phyloP scores from a whole-genome alignment of 495 filamentous ascomycete genomes.

The Glonium stellatum region DNA sequence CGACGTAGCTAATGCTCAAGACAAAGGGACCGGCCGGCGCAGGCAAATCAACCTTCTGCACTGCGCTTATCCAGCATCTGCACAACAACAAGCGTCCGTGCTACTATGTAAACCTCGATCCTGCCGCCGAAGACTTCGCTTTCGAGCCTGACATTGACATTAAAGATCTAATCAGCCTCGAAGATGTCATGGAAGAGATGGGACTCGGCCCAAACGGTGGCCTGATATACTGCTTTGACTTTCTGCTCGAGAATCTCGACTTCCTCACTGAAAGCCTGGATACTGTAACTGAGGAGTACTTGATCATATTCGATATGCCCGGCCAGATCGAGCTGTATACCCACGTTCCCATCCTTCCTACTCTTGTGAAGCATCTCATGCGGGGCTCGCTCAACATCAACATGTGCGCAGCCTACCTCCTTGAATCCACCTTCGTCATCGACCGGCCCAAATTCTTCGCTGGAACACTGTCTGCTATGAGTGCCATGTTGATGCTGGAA shows the following conservation, averaged over 20 bases:
- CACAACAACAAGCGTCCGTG: slow-evolving; percentile 80
- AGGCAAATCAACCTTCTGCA: slow-evolving; percentile 82
- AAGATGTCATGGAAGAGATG: slow-evolving; percentile 98
- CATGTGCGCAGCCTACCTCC: slow-evolving; percentile 89
- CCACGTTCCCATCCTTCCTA: slow-evolving; percentile 85
- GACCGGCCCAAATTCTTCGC: slow-evolving; percentile 97
- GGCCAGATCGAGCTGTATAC: slow-evolving; percentile 99
- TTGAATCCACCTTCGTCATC: slow-evolving; percentile 90
- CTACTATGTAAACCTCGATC: slow-evolving; percentile 97
- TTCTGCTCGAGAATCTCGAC: slow-evolving; percentile 90
- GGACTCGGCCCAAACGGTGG: slow-evolving; percentile 89
- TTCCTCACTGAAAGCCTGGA: slow-evolving; percentile 86
- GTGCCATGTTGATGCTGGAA: slow-evolving; percentile 96
- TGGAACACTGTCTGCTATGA: slow-evolving; percentile 92
- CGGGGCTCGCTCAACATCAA: slow-evolving; percentile 79
- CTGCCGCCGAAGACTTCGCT: slow-evolving; percentile 85
- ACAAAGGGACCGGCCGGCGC: slow-evolving; percentile 24
- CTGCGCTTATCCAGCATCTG: slow-evolving; percentile 84
- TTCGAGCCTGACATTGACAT: slow-evolving; percentile 95
- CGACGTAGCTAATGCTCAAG: slow-evolving; percentile 2
- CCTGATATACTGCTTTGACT: slow-evolving; percentile 96
- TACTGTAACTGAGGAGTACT: slow-evolving; percentile 82
- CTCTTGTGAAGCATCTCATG: slow-evolving; percentile 74
- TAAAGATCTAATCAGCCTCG: slow-evolving; percentile 87
- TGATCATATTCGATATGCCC: slow-evolving; percentile 97